These are phyloP conservation scores for Ustilago shanxiensis DNA, from an alignment of 1,284 basidiomycete species.

Conservation along the genomic window DNA sequence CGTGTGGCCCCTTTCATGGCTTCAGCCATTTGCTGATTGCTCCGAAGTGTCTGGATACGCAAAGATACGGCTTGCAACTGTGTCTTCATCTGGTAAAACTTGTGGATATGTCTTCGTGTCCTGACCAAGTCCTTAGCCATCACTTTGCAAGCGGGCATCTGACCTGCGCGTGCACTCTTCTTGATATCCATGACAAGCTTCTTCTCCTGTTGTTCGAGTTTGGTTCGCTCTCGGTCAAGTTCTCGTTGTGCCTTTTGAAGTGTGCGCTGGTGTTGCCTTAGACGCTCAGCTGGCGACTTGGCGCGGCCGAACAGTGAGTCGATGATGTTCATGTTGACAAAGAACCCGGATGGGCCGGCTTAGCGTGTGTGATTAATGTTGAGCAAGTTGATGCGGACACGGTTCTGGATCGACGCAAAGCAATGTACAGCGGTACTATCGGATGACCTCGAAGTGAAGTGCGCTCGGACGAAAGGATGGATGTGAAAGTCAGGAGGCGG, in stretches of 20 bases:
- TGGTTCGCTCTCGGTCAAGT: slow-evolving; percentile 91
- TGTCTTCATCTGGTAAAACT: slow-evolving; percentile 98
- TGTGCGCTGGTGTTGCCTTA: slow-evolving; percentile 94
- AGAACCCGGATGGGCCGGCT: too few species aligned
- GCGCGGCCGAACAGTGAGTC: slow-evolving; percentile 81
- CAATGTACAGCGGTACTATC: too few species aligned
- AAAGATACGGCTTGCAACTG: slow-evolving; percentile 96
- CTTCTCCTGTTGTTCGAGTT: slow-evolving; percentile 86
- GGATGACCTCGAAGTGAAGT: too few species aligned
- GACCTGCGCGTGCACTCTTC: slow-evolving; percentile 93
- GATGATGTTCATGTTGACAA: slow-evolving; percentile 49
- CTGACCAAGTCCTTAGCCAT: slow-evolving; percentile 99
- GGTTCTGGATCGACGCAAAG: too few species aligned
- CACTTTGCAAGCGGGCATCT: slow-evolving; percentile 89
- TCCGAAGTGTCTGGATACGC: slow-evolving; percentile 94
- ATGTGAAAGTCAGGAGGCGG: neutral
- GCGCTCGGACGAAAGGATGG: too few species aligned
- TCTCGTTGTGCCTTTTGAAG: slow-evolving; percentile 97
- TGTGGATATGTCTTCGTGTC: slow-evolving; percentile 93
- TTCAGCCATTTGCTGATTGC: slow-evolving; percentile 98
- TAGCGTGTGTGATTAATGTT: too few species aligned
- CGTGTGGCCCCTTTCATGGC: slow-evolving; percentile 98
- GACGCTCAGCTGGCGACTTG: slow-evolving; percentile 92
- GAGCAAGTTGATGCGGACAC: too few species aligned
- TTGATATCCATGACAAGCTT: slow-evolving; percentile 84